phyloP scores from a whole-genome alignment of 2,329 filamentous ascomycete genomes.

The Colletotrichum caudatum region DNA sequence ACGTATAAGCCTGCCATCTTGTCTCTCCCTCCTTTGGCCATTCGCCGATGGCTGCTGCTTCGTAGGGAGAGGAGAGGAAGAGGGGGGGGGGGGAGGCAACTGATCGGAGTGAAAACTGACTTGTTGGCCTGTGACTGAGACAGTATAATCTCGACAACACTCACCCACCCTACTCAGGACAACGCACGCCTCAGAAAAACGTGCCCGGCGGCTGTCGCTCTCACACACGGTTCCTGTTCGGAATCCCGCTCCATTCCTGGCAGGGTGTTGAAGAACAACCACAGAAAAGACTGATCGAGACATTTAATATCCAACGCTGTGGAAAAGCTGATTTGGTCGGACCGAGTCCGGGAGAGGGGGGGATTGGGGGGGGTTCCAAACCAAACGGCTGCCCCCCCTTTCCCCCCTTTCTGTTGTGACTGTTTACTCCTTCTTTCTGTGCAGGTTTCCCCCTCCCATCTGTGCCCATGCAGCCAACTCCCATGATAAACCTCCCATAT shows the following conservation, averaged over 20 bases:
- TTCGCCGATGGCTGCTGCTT: neutral
- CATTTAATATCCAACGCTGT: constrained; percentile 1
- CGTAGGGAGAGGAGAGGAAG: too few species aligned
- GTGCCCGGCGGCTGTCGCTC: neutral
- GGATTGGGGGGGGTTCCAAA: neutral
- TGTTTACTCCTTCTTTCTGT: constrained; percentile 17
- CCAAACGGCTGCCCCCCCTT: neutral
- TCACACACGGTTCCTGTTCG: neutral
- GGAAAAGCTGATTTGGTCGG: constrained; percentile 22
- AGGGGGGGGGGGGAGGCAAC: too few species aligned
- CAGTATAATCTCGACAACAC: neutral
- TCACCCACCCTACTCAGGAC: neutral
- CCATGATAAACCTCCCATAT: constrained; percentile 8
- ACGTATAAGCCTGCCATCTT: neutral
- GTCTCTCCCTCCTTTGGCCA: neutral
- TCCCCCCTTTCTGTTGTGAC: constrained; percentile 14
- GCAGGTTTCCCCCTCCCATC: neutral
- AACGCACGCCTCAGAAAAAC: neutral
- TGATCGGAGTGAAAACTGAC: neutral
- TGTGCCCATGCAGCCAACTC: neutral
- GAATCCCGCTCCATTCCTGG: neutral
- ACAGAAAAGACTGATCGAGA: neutral
- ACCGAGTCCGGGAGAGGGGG: neutral
- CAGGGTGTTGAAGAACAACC: neutral
- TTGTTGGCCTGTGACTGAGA: neutral